Conservation (phyloP, 768 basidiomycete species). For the Obba rivulosa region DNA sequence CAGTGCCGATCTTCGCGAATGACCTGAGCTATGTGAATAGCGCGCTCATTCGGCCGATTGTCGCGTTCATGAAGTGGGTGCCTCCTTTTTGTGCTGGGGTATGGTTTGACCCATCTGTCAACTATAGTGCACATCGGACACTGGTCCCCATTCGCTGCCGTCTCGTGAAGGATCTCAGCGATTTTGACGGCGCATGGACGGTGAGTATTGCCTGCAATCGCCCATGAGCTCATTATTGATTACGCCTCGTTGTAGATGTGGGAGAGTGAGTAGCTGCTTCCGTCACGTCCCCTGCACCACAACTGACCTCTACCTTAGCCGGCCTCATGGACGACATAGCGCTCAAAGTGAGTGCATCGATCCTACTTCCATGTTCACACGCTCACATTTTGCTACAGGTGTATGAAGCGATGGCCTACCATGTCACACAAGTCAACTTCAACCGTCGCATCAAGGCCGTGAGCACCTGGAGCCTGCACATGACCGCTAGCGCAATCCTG, state of each 20-base stretch:
- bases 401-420: conserved; percentile 91
- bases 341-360: conserved; percentile 50
- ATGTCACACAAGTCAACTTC: conserved; percentile 87
- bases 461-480: conserved; percentile 90
- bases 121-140: conserved; percentile 80
- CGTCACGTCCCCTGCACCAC: not conserved
- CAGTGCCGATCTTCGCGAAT: conserved; percentile 84
- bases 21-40: conserved; percentile 90
- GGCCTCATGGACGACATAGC: conserved; percentile 91
- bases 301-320: conserved; percentile 40
- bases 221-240: conserved; percentile 6
- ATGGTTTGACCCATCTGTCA: conserved; percentile 12
- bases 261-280: conserved; percentile 63
- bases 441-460: conserved; percentile 88
- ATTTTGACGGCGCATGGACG: conserved; percentile 97
- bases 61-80: conserved; percentile 95
- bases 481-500: conserved; percentile 85
- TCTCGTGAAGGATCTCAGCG: conserved; percentile 73
- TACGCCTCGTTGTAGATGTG: conserved; percentile 57
- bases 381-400: conserved; percentile 36
- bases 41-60: conserved; percentile 91
- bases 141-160: conserved; percentile 91
- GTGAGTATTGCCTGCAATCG: conserved; percentile 40
- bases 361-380: not conserved
- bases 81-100: not conserved